A percentile compares a stretch with the other conserved stretches of the same genome.
Conservation (phyloP, 164 flowering plant genomes). For the Brasenia schreberi region DNA sequence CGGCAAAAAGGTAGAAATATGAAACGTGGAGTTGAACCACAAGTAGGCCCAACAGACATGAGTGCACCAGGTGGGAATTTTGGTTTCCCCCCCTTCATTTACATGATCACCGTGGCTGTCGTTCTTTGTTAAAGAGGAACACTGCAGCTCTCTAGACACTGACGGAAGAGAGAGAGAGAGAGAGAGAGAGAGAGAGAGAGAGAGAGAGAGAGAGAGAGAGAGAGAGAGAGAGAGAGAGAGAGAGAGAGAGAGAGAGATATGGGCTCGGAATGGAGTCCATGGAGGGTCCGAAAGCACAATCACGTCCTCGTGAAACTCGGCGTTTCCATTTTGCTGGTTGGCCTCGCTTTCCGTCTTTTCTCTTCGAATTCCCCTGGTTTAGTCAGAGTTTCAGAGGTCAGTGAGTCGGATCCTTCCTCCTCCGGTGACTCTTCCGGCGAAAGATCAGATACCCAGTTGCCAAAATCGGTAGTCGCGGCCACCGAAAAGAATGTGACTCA, state of each 20-base stretch:
- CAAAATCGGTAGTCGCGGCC: neutral
- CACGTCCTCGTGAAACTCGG: slow-evolving; percentile 37
- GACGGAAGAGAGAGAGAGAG: neutral
- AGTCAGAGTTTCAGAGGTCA: slow-evolving; percentile 10
- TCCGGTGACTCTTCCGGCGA: neutral
- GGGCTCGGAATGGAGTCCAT: slow-evolving; percentile 23
- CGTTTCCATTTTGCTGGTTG: slow-evolving; percentile 32
- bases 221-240: neutral
- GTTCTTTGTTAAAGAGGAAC: neutral
- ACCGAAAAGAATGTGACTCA: neutral
- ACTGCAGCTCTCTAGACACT: neutral
- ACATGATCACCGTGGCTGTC: neutral
- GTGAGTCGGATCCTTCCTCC: neutral
- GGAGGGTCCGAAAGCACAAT: slow-evolving; percentile 22
- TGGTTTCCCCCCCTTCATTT: neutral
- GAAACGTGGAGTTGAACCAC: too few relatives aligned
- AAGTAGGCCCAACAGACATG: too few relatives aligned
- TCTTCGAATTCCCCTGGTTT: slow-evolving; percentile 27
- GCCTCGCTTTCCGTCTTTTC: slow-evolving; percentile 51
- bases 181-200: slow-evolving; percentile 4
- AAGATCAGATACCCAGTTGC: neutral
- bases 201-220: slow-evolving; percentile 1
- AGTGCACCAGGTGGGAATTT: too few relatives aligned
- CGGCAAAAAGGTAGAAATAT: too few relatives aligned
- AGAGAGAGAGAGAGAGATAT: slow-evolving; percentile 21